Percentiles rank a stretch among this genome's conserved stretches.
These are phyloP conservation scores for Macaranga tanarius DNA, from an alignment of 441 rosid species.

Conservation along the genomic window DNA sequence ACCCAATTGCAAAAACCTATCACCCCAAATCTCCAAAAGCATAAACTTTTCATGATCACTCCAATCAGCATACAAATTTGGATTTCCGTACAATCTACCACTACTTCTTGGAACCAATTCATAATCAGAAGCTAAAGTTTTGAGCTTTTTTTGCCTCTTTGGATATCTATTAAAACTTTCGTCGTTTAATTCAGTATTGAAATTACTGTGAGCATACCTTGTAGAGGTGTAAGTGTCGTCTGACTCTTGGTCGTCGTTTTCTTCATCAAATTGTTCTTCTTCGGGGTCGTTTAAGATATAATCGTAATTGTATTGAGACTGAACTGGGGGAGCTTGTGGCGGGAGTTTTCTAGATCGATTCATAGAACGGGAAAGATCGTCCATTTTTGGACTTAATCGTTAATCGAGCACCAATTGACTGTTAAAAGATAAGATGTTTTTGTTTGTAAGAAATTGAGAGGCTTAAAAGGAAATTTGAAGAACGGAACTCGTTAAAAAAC, in stretches of 20 bases:
- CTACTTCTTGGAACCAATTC: slow-evolving; percentile 57
- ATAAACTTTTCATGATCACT: slow-evolving; percentile 73
- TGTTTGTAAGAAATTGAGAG: too few relatives aligned
- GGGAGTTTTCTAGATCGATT: slow-evolving; percentile 34
- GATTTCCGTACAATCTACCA: slow-evolving; percentile 40
- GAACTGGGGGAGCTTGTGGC: slow-evolving; percentile 29
- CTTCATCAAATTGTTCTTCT: slow-evolving; percentile 36
- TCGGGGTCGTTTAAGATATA: slow-evolving; percentile 33
- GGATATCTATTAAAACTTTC: slow-evolving; percentile 48
- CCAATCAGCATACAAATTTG: slow-evolving; percentile 59
- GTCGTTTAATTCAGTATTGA: slow-evolving; percentile 22
- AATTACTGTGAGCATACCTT: slow-evolving; percentile 26
- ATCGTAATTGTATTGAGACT: slow-evolving; percentile 37
- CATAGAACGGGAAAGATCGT: slow-evolving; percentile 42
- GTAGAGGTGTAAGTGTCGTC: slow-evolving; percentile 26
- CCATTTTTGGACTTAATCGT: slow-evolving; percentile 41
- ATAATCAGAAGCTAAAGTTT: slow-evolving; percentile 54
- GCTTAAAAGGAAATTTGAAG: neutral
- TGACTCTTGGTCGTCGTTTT: slow-evolving; percentile 17
- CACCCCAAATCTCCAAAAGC: slow-evolving; percentile 86
- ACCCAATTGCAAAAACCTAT: slow-evolving; percentile 67
- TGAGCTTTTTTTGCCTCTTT: slow-evolving; percentile 62
- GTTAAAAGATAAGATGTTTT: neutral
- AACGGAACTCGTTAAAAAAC: neutral
- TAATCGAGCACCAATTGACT: neutral